phyloP scores from a whole-genome alignment of 768 basidiomycete species.

The Russula virescens region DNA sequence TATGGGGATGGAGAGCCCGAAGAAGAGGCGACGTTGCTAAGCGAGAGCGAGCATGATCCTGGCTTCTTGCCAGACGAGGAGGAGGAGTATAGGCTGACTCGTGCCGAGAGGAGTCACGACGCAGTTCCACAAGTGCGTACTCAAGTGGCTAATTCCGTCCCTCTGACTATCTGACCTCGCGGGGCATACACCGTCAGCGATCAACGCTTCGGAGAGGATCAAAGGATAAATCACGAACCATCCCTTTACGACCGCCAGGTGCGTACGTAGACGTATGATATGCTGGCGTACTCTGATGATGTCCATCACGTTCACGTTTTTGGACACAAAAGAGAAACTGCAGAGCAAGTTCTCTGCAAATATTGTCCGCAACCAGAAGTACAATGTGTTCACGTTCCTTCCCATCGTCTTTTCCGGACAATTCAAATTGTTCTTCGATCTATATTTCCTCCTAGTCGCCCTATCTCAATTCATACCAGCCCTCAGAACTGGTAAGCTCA shows the following conservation, averaged over 20 bases:
- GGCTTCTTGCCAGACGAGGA: no score
- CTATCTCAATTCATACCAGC: constrained; percentile 94
- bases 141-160: not conserved
- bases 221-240: no score
- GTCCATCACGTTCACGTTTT: not conserved
- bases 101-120: constrained; percentile 11
- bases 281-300: not conserved
- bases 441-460: constrained; percentile 96
- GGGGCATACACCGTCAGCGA: constrained; percentile 28
- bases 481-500: constrained; percentile 79
- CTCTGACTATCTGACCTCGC: not conserved
- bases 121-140: constrained; percentile 28
- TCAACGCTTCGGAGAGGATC: no score
- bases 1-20: no score
- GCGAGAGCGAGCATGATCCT: no score
- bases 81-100: no score
- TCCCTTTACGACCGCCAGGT: no score
- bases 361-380: constrained; percentile 95
- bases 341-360: constrained; percentile 77
- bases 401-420: constrained; percentile 98
- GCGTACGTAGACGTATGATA: no score
- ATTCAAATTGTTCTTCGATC: constrained; percentile 99
- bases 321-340: constrained; percentile 51
- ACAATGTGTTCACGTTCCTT: constrained; percentile 93
- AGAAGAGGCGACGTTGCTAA: no score